Base-by-base conservation (phyloP, 169 alveolate species). In the Eimeria acervulina region DNA sequence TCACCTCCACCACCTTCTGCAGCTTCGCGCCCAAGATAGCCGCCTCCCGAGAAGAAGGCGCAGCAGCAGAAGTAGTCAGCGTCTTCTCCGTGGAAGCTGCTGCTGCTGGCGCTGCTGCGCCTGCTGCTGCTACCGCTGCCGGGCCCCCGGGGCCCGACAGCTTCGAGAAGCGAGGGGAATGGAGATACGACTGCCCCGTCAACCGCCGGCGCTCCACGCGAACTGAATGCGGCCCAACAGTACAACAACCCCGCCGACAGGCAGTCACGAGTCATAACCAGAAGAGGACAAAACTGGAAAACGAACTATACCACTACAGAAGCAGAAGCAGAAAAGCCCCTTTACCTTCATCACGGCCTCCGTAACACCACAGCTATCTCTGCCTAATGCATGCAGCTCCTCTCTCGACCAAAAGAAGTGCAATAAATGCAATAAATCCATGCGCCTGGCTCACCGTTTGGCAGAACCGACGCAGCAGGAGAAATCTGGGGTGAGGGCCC, bases 191-290 rank as follows among this genome's bases (percentile, higher is more conserved):
- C n/a, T n/a, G 44, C 26, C 47, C 81, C 28, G 87, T 76, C 17
- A 40, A n/a, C 87, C 87, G 87, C 36, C 87, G 33, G 28, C 87
- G 87, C 33, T 76, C 87, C 52, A 12, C 44, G 33, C 87, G 87
- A 23, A 36, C 87, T 76, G 61, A 13, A 26, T 10, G n/a, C 21
- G 10, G 4, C 36, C 33, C 17, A 76, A 26, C 74, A 63, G 2
- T 2, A 28, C 74, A 63, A 63, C n/a, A n/a, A n/a, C n/a, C n/a
- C n/a, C n/a, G n/a, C n/a, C n/a, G n/a, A n/a, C n/a, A n/a, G n/a
- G n/a, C n/a, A n/a, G n/a, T n/a, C n/a, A n/a, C n/a, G n/a, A n/a
- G n/a, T n/a, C n/a, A n/a, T n/a, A n/a, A n/a, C n/a, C n/a, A n/a
- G n/a, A n/a, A n/a, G n/a, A n/a, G n/a, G n/a, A n/a, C n/a, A n/a